Percentiles rank a stretch among this genome's conserved stretches.
These are phyloP conservation scores for Acanthamoeba sp. DNA, from an alignment of 208 protist species.

Conservation along the genomic window DNA sequence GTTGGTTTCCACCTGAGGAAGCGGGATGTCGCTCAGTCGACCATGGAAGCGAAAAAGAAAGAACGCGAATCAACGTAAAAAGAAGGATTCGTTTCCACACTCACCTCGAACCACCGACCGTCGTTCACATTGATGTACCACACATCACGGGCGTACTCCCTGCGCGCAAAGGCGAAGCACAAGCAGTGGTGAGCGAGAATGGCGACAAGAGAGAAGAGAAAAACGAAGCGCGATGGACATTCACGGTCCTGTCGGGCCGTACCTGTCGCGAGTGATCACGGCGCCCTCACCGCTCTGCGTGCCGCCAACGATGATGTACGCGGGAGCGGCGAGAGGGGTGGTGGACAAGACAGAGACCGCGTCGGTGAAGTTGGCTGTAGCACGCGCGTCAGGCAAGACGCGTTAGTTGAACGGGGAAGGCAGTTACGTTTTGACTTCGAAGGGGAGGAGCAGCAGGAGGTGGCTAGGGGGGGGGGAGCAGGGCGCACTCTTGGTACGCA, in stretches of 20 bases:
- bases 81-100: background rate
- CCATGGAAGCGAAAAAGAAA: background rate
- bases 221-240: no score
- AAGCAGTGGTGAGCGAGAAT: no score
- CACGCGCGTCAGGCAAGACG: background rate
- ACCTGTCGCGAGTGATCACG: conserved; percentile 48
- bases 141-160: background rate
- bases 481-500: background rate
- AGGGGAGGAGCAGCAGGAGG: no score
- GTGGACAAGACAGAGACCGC: background rate
- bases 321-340: conserved; percentile 31
- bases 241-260: background rate
- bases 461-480: background rate
- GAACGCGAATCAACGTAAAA: background rate
- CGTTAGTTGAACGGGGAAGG: background rate
- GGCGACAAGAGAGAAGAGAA: background rate
- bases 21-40: no score
- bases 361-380: conserved; percentile 15
- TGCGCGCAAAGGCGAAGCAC: background rate
- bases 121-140: conserved; percentile 44
- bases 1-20: conserved; percentile 28
- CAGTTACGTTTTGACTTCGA: no score
- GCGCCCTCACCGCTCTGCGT: conserved; percentile 14
- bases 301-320: conserved; percentile 56
- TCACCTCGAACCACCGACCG: conserved; percentile 45